Evolutionary conservation across 768 basidiomycete species (phyloP).

Genomic region (Obba rivulosa): DNA sequence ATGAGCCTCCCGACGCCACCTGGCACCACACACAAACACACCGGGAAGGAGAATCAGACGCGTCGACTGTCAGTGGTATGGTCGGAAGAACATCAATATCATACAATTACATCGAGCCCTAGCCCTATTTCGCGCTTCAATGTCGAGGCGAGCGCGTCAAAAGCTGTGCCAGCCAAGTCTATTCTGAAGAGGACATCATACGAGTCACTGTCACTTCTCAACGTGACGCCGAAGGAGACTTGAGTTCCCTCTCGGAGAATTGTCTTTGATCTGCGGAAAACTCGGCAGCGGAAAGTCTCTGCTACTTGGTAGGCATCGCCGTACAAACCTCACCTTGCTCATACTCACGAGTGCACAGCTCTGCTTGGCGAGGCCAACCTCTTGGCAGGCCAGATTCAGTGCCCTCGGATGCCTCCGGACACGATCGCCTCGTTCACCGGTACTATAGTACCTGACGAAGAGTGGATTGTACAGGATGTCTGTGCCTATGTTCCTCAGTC

Average conservation of each 20-base stretch:
- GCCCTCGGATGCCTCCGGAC: conserved; percentile 83
- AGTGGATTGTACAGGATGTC: conserved; percentile 74
- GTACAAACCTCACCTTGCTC: neutral
- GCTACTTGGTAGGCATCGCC: conserved; percentile 45
- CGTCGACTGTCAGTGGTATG: conserved; percentile 15
- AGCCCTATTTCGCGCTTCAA: conserved; percentile 3
- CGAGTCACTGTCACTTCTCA: conserved; percentile 29
- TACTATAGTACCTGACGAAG: conserved; percentile 37
- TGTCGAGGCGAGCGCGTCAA: conserved; percentile 29
- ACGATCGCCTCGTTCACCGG: conserved; percentile 57
- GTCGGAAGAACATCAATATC: conserved; percentile 14
- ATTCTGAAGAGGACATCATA: conserved; percentile 58
- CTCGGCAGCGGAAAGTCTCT: conserved; percentile 88
- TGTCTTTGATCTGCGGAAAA: conserved; percentile 85
- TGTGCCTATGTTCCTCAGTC: conserved; percentile 84
- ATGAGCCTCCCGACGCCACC: conserved; percentile 21
- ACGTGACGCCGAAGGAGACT: conserved; percentile 48
- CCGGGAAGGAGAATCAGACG: conserved; percentile 16
- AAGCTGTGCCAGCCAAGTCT: conserved; percentile 48
- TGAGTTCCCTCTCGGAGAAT: conserved; percentile 77
- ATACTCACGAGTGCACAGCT: conserved; percentile 32
- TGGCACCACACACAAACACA: conserved; percentile 16
- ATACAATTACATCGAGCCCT: conserved; percentile 12
- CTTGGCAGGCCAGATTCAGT: conserved; percentile 72
- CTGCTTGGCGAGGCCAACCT: conserved; percentile 88